phyloP scores from a whole-genome alignment of 139 green algal species.

The Haematococcus sp. region DNA sequence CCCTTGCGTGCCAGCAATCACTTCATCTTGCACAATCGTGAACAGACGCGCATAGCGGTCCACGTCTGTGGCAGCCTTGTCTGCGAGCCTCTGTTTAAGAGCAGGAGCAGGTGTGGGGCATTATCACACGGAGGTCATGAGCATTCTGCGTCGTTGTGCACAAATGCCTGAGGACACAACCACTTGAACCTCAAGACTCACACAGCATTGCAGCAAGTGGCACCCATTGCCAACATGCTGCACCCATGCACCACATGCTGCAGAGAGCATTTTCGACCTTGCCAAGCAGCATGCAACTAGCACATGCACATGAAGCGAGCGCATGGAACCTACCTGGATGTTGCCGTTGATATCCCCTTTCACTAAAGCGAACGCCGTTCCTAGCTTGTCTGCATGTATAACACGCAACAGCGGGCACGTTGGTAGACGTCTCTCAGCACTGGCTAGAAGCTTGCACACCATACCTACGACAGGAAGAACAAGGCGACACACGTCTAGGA shows the following conservation, averaged over 20 bases:
- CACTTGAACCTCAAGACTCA: too few relatives aligned
- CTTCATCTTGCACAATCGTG: slow-evolving; percentile 65
- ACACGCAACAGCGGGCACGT: not conserved
- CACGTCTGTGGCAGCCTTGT: slow-evolving; percentile 36
- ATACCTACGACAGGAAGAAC: slow-evolving; percentile 61
- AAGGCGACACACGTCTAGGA: slow-evolving; percentile 51
- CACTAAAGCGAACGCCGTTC: slow-evolving; percentile 62
- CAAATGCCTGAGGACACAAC: too few relatives aligned
- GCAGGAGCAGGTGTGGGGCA: not conserved
- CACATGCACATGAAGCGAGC: not conserved
- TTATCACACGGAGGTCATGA: not conserved
- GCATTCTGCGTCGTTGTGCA: too few relatives aligned
- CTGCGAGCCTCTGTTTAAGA: slow-evolving; percentile 41
- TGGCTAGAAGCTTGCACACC: not conserved
- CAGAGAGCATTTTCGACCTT: too few relatives aligned
- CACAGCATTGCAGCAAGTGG: too few relatives aligned
- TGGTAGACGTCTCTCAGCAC: not conserved
- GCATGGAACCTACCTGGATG: slow-evolving; percentile 47
- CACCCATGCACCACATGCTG: too few relatives aligned
- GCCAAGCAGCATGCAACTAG: not conserved
- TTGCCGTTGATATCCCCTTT: slow-evolving; percentile 67
- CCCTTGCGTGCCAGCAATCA: slow-evolving; percentile 37
- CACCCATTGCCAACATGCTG: too few relatives aligned
- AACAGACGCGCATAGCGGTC: slow-evolving; percentile 48
- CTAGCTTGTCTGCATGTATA: slow-evolving; percentile 63